phyloP scores from a whole-genome alignment of 192 early-diverging fungal genomes.

The Coemansia sp. region DNA sequence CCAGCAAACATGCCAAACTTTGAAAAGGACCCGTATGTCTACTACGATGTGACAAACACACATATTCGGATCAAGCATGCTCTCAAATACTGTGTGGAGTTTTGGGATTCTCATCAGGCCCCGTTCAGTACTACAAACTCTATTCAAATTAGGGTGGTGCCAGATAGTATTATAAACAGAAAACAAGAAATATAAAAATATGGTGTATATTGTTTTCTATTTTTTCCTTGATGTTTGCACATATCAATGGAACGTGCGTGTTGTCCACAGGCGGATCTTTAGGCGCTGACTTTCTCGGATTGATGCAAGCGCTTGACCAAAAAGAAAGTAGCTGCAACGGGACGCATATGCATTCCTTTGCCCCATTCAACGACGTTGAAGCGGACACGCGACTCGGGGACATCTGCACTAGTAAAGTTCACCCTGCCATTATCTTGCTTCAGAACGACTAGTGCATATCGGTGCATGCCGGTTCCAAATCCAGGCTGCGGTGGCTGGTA shows the following conservation, averaged over 20 bases:
- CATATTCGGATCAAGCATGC: constrained; percentile 1
- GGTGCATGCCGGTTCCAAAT: constrained; percentile 20
- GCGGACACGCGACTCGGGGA: constrained; percentile 22
- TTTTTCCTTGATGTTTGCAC: no score
- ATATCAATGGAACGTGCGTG: neutral
- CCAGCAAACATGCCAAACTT: neutral
- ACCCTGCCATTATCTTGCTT: constrained; percentile 7
- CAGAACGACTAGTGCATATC: constrained; percentile 23
- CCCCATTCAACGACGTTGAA: constrained; percentile 32
- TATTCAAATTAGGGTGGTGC: neutral
- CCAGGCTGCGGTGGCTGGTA: constrained; percentile 17
- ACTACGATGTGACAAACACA: neutral
- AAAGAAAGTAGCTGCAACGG: constrained; percentile 31
- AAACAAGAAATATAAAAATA: neutral
- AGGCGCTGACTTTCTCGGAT: no score
- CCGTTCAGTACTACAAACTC: neutral
- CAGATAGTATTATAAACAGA: neutral
- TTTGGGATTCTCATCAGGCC: neutral
- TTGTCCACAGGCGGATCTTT: constrained; percentile 1
- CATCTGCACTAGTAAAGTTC: constrained; percentile 5
- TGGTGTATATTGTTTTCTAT: neutral
- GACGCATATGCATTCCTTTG: constrained; percentile 18
- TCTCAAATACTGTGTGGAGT: neutral
- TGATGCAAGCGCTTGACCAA: constrained; percentile 21
- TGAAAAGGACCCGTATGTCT: neutral